Percentiles rank a stretch among this genome's conserved stretches.
Evolutionary conservation across 768 basidiomycete species (phyloP).

Genomic region (Steccherinum ochraceum): DNA sequence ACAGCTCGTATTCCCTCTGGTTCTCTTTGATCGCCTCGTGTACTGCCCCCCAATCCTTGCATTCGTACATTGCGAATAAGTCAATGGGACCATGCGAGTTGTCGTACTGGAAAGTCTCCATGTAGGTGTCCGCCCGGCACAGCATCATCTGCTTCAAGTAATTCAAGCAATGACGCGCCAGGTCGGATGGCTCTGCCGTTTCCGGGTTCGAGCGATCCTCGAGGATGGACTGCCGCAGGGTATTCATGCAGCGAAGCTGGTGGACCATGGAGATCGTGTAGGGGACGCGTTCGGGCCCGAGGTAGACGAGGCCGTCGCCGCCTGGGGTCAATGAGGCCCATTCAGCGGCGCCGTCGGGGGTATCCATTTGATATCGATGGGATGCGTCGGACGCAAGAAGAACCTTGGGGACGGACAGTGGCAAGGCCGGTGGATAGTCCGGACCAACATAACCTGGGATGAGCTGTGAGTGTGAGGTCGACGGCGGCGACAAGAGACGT

Average conservation of each 20-base stretch:
- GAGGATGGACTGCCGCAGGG: slow-evolving; percentile 24
- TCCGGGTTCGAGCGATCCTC: background rate
- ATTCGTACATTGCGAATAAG: slow-evolving; percentile 7
- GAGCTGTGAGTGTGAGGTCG: background rate
- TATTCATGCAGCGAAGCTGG: slow-evolving; percentile 33
- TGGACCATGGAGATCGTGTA: slow-evolving; percentile 34
- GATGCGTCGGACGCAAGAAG: slow-evolving; percentile 2
- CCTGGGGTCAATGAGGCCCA: slow-evolving; percentile 21
- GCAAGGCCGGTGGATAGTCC: slow-evolving; percentile 9
- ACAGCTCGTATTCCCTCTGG: slow-evolving; percentile 9
- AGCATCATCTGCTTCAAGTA: slow-evolving; percentile 33
- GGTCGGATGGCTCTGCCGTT: background rate
- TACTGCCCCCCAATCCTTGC: slow-evolving; percentile 18
- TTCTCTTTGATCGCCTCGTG: slow-evolving; percentile 14
- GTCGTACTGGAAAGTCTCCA: slow-evolving; percentile 21
- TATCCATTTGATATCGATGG: slow-evolving; percentile 4
- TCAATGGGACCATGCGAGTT: slow-evolving; percentile 6
- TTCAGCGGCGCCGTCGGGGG: slow-evolving; percentile 8
- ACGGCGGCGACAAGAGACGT: too few species aligned
- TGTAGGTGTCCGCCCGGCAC: slow-evolving; percentile 27
- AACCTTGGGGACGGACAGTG: background rate
- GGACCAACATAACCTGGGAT: slow-evolving; percentile 5
- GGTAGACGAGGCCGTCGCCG: slow-evolving; percentile 19
- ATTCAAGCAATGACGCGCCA: slow-evolving; percentile 31
- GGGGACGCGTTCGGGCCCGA: slow-evolving; percentile 19